A percentile compares a stretch with the other conserved stretches of the same genome.
Evolutionary conservation across 768 basidiomycete genomes (phyloP).

Genomic region (Agaricus subrufescens): DNA sequence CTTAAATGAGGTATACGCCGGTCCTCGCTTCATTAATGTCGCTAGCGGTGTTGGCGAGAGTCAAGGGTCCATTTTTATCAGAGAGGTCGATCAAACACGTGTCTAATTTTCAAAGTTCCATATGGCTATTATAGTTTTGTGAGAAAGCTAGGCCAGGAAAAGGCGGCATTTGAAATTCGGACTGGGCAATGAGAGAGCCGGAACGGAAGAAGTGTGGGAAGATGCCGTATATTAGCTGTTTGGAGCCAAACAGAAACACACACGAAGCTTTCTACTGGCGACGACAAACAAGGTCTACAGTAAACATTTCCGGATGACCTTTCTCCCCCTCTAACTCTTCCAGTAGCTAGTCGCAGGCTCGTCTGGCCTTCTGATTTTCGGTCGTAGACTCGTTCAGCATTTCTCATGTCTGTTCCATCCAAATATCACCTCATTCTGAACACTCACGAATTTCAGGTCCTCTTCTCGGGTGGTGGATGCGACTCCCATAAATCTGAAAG

Average conservation of each 20-base stretch:
- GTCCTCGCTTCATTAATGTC: no score
- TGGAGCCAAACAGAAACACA: background rate
- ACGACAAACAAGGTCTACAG: background rate
- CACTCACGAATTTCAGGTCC: constrained; percentile 15
- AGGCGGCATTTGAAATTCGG: no score
- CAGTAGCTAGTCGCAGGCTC: constrained; percentile 3
- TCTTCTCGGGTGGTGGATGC: constrained; percentile 24
- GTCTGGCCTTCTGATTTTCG: background rate
- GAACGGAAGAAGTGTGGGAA: no score
- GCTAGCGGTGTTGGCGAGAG: no score
- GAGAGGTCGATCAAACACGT: no score
- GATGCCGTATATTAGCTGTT: background rate
- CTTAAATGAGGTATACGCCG: no score
- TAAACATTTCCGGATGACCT: background rate
- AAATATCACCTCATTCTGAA: background rate
- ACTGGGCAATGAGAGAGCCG: no score
- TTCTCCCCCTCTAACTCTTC: background rate
- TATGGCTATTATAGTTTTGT: no score
- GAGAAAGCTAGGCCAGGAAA: no score
- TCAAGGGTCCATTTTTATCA: no score
- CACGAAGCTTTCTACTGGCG: no score
- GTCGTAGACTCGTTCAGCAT: background rate
- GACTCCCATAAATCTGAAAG: constrained; percentile 59
- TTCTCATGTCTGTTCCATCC: background rate
- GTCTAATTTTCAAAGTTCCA: no score